Evolutionary conservation across 139 green algal species (phyloP).

Genomic region (Trebouxia sp.): DNA sequence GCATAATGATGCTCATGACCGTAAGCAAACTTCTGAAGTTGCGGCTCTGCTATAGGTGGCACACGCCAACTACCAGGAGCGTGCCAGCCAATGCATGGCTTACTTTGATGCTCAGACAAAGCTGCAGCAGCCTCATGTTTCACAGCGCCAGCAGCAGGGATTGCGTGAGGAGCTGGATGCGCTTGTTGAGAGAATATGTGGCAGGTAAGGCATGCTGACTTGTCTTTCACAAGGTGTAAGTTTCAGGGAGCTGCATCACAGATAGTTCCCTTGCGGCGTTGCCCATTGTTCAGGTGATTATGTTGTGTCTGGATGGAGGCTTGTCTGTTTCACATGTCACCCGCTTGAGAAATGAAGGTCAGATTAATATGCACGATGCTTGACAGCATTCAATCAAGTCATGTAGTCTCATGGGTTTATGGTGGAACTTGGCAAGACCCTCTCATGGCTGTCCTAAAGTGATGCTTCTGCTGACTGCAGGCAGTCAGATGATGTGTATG

Average conservation of each 20-base stretch:
- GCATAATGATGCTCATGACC: background rate
- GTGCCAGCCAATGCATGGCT: background rate
- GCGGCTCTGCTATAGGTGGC: too few relatives aligned
- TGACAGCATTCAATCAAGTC: too few relatives aligned
- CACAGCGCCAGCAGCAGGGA: too few relatives aligned
- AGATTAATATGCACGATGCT: too few relatives aligned
- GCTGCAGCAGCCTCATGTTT: background rate
- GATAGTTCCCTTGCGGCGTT: too few relatives aligned
- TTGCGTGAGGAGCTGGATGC: background rate
- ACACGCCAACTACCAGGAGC: background rate
- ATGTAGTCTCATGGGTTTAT: too few relatives aligned
- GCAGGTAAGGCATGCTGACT: constrained; percentile 1
- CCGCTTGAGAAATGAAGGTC: too few relatives aligned
- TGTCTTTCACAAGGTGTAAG: too few relatives aligned
- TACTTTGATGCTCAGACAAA: background rate
- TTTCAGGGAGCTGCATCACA: too few relatives aligned
- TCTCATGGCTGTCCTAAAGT: background rate
- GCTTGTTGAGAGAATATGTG: background rate
- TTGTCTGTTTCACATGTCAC: too few relatives aligned
- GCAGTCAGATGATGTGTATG: background rate
- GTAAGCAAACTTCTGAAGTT: background rate
- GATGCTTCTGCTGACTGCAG: background rate
- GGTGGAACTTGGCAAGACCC: background rate
- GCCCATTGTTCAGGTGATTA: too few relatives aligned
- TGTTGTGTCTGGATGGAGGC: too few relatives aligned